A percentile compares a stretch with the other conserved stretches of the same genome.
Conservation (phyloP, 2,329 filamentous ascomycete genomes). For the Mycosphaerella sp. region DNA sequence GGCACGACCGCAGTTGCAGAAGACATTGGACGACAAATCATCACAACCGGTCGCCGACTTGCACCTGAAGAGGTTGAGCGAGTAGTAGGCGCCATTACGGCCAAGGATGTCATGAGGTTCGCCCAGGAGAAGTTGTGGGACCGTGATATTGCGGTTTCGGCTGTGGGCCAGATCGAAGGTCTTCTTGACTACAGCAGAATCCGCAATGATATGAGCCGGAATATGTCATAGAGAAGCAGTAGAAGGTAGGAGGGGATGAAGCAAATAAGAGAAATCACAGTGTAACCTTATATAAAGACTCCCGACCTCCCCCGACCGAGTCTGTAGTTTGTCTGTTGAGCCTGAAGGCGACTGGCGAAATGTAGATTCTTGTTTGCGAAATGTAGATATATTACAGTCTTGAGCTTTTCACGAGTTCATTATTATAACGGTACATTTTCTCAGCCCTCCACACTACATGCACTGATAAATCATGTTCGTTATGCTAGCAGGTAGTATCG, state of each 20-base stretch:
- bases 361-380: conserved; percentile 7
- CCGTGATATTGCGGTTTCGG: conserved; percentile 88
- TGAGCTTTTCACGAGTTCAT: no score
- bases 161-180: conserved; percentile 88
- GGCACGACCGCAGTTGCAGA: conserved; percentile 96
- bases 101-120: conserved; percentile 96
- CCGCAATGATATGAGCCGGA: conserved; percentile 82
- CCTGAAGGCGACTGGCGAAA: not conserved
- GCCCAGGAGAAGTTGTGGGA: conserved; percentile 95
- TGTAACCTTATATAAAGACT: conserved; percentile 23
- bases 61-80: conserved; percentile 91
- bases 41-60: conserved; percentile 92
- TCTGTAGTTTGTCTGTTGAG: not conserved
- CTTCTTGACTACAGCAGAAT: conserved; percentile 69
- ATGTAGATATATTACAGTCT: not conserved
- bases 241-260: conserved; percentile 4
- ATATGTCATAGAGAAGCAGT: conserved; percentile 42
- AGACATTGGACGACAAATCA: conserved; percentile 97
- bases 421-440: no score
- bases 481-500: no score
- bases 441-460: no score
- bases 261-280: conserved; percentile 18
- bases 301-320: not conserved
- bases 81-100: conserved; percentile 78
- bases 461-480: no score